A percentile compares a stretch with the other conserved stretches of the same genome.
Evolutionary conservation across 148 eudicot genomes (phyloP).

Genomic region (Camellia granthamiana): DNA sequence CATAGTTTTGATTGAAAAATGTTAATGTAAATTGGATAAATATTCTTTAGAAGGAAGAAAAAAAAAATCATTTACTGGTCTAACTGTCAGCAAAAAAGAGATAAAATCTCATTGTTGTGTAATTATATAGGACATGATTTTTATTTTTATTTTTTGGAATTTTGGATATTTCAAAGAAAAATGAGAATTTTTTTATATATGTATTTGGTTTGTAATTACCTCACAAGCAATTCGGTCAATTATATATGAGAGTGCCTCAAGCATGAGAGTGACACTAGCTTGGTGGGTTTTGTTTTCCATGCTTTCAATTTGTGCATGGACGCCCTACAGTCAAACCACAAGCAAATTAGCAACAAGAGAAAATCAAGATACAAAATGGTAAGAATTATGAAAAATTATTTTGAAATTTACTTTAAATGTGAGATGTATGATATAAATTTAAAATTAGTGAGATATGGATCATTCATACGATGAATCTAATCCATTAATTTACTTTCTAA

Average conservation of each 20-base stretch:
- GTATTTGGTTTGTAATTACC: slow-evolving; percentile 16
- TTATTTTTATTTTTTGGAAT: not conserved
- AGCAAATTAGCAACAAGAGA: not conserved
- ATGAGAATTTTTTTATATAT: not conserved
- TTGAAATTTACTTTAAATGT: no score
- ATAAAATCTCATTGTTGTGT: no score
- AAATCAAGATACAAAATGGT: no score
- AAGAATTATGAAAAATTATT: no score
- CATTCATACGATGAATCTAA: no score
- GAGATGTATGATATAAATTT: no score
- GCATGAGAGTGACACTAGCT: slow-evolving; percentile 13
- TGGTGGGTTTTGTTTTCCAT: slow-evolving; percentile 20
- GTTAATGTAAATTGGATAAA: not conserved
- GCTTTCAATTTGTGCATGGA: not conserved
- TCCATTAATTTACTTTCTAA: no score
- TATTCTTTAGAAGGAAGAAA: not conserved
- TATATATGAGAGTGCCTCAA: slow-evolving; percentile 27
- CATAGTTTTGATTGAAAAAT: not conserved
- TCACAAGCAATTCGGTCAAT: slow-evolving; percentile 40
- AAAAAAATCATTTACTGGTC: no score
- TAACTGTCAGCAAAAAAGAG: not conserved
- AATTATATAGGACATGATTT: not conserved
- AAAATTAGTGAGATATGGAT: no score
- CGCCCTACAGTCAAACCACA: slow-evolving; percentile 22
- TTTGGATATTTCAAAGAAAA: no score